These are phyloP conservation scores for Globisporangium polare DNA, from an alignment of 352 stramenopile species.

Conservation along the genomic window DNA sequence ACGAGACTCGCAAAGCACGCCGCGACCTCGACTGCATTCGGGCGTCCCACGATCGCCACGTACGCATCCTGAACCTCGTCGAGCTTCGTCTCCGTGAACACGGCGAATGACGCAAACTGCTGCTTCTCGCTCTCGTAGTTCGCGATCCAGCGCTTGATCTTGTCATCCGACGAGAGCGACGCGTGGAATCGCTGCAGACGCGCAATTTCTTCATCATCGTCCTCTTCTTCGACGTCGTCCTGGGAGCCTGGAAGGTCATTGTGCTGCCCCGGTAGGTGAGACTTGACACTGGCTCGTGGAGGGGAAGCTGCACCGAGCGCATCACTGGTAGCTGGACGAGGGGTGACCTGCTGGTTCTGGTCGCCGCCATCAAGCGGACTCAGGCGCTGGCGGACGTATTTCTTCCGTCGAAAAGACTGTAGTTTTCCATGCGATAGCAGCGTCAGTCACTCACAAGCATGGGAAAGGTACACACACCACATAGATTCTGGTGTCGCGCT, in stretches of 20 bases:
- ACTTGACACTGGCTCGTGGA: not conserved
- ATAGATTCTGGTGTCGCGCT: not conserved
- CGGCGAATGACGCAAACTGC: conserved; percentile 69
- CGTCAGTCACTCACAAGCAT: not conserved
- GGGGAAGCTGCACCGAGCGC: not conserved
- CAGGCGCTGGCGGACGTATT: conserved; percentile 37
- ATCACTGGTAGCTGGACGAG: not conserved
- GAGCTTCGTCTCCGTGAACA: conserved; percentile 76
- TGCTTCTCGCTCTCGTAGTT: conserved; percentile 64
- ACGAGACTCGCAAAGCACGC: conserved; percentile 72
- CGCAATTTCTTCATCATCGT: conserved; percentile 25
- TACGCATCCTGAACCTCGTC: conserved; percentile 69
- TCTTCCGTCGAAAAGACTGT: conserved; percentile 52
- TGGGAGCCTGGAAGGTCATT: not conserved
- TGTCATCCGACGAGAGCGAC: conserved; percentile 34
- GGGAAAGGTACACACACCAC: not conserved
- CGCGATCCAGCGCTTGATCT: conserved; percentile 59
- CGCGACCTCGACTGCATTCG: conserved; percentile 68
- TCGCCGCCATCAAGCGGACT: conserved; percentile 31
- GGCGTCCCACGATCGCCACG: conserved; percentile 36
- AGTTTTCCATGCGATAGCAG: not conserved
- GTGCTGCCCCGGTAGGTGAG: not conserved
- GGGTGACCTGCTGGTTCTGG: not conserved
- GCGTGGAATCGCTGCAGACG: conserved; percentile 40
- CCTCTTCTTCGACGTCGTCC: not conserved